A percentile compares a stretch with the other conserved stretches of the same genome.
Evolutionary conservation across 108 stramenopile genomes (phyloP).

Genomic region (Pseudonitzschia pungens): DNA sequence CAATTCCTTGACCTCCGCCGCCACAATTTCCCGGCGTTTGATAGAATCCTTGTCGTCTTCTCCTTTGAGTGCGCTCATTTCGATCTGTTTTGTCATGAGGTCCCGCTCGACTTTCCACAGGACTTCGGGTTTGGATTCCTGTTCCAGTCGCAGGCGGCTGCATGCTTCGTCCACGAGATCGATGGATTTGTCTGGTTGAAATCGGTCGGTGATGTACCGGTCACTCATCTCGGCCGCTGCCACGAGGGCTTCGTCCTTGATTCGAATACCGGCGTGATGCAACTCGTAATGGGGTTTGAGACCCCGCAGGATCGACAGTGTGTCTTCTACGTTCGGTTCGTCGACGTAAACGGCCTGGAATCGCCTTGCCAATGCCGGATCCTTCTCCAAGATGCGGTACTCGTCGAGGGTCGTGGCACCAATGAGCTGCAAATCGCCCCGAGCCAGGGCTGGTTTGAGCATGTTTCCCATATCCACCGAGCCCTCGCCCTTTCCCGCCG

Average conservation of each 20-base stretch:
- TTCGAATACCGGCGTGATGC: slow-evolving; percentile 89
- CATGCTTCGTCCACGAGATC: slow-evolving; percentile 97
- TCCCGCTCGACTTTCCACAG: slow-evolving; percentile 79
- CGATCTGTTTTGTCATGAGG: slow-evolving; percentile 78
- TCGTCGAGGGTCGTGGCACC: slow-evolving; percentile 97
- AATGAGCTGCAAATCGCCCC: slow-evolving; percentile 94
- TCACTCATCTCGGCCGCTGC: slow-evolving; percentile 89
- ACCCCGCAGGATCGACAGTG: slow-evolving; percentile 91
- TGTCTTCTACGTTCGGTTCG: slow-evolving; percentile 92
- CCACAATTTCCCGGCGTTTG: slow-evolving; percentile 47
- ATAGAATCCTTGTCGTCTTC: slow-evolving; percentile 59
- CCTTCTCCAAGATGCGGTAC: slow-evolving; percentile 92
- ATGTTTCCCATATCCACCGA: slow-evolving; percentile 84
- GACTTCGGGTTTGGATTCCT: slow-evolving; percentile 78
- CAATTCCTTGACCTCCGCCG: slow-evolving; percentile 64
- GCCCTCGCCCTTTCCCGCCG: slow-evolving; percentile 66
- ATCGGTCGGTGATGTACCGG: slow-evolving; percentile 92
- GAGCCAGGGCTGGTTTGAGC: slow-evolving; percentile 91
- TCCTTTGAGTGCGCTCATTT: slow-evolving; percentile 67
- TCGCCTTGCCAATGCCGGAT: slow-evolving; percentile 93
- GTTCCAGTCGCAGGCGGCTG: slow-evolving; percentile 65
- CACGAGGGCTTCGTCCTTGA: slow-evolving; percentile 93
- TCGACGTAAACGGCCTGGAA: slow-evolving; percentile 93
- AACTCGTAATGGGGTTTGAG: slow-evolving; percentile 90
- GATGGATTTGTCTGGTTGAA: slow-evolving; percentile 92